A percentile compares a stretch with the other conserved stretches of the same genome.
phyloP scores from a whole-genome alignment of 371 early-diverging fungal species.

The Mucor lusitanicus region DNA sequence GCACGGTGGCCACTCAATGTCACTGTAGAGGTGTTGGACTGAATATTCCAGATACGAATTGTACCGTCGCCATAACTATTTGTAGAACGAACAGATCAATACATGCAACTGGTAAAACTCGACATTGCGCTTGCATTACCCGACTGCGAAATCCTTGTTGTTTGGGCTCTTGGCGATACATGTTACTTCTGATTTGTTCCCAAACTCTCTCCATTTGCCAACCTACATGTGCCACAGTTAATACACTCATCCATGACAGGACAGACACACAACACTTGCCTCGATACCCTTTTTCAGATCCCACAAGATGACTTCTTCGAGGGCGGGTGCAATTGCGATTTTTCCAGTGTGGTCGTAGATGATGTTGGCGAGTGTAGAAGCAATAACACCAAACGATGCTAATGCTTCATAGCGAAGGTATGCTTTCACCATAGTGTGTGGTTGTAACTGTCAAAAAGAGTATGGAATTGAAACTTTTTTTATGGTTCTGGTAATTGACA shows the following conservation, averaged over 20 bases:
- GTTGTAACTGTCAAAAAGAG: background rate
- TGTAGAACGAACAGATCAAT: background rate
- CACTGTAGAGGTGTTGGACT: slow-evolving; percentile 52
- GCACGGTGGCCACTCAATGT: slow-evolving; percentile 92
- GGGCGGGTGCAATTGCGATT: slow-evolving; percentile 75
- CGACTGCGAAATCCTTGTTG: slow-evolving; percentile 76
- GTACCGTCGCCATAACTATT: slow-evolving; percentile 79
- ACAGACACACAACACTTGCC: slow-evolving; percentile 47
- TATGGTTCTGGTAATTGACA: background rate
- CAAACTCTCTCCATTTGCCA: slow-evolving; percentile 73
- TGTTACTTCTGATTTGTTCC: slow-evolving; percentile 81
- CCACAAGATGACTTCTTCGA: slow-evolving; percentile 87
- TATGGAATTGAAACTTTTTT: background rate
- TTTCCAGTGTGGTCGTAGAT: slow-evolving; percentile 73
- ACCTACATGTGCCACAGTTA: slow-evolving; percentile 46
- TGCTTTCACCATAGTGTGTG: slow-evolving; percentile 63
- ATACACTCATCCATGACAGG: no score
- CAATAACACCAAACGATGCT: slow-evolving; percentile 84
- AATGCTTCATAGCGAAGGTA: slow-evolving; percentile 86
- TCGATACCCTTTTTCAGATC: slow-evolving; percentile 83
- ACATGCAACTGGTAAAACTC: background rate
- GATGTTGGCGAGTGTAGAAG: slow-evolving; percentile 68
- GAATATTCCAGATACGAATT: slow-evolving; percentile 76
- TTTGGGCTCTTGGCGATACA: slow-evolving; percentile 69
- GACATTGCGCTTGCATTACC: slow-evolving; percentile 43